These are phyloP conservation scores for Colletotrichum simmondsii DNA, from an alignment of 2,329 filamentous ascomycete species.

Conservation along the genomic window DNA sequence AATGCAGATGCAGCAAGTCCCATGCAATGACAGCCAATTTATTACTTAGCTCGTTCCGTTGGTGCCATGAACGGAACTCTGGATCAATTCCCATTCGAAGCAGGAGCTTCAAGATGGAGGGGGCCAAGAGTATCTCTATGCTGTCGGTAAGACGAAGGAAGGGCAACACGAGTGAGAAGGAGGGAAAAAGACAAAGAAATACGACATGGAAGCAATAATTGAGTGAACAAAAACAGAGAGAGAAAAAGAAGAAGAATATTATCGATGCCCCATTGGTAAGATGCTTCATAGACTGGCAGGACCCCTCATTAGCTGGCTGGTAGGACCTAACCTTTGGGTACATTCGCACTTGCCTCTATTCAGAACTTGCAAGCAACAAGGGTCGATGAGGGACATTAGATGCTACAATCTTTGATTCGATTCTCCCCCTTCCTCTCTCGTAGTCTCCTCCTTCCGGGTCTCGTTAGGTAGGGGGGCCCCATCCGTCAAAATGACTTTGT, in stretches of 20 bases:
- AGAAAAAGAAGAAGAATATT: background rate
- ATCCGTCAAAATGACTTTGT: background rate
- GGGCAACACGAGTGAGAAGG: background rate
- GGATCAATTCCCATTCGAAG: background rate
- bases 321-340: background rate
- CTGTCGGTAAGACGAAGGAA: background rate
- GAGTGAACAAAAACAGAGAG: background rate
- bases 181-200: background rate
- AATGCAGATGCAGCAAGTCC: background rate
- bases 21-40: background rate
- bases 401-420: background rate
- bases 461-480: background rate
- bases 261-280: too few species aligned
- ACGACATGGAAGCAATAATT: background rate
- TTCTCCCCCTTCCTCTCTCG: background rate
- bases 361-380: conserved; percentile 34
- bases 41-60: background rate
- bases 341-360: conserved; percentile 27
- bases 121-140: background rate
- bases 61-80: background rate
- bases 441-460: background rate
- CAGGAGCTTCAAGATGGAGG: background rate
- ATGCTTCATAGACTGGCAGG: background rate
- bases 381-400: conserved; percentile 18
- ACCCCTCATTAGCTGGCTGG: background rate